These are phyloP conservation scores for Coniochaeta sp. DNA, from an alignment of 2,329 filamentous ascomycete genomes.

Conservation along the genomic window DNA sequence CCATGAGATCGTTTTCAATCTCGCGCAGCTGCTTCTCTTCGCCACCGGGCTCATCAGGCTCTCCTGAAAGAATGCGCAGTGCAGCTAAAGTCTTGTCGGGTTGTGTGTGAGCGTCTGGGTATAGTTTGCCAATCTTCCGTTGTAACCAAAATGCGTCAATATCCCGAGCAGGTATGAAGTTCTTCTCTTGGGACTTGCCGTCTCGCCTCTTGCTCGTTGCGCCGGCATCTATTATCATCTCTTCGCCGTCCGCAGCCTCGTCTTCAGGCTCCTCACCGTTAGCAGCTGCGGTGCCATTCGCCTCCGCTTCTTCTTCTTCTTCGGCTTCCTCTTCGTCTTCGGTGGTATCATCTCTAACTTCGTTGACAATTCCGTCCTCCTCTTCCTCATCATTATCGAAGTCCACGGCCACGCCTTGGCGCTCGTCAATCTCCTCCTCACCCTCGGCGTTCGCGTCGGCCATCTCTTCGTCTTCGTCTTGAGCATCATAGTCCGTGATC, in stretches of 20 bases:
- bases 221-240: conserved; percentile 75
- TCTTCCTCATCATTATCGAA: conserved; percentile 90
- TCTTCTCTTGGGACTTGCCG: conserved; percentile 44
- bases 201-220: conserved; percentile 38
- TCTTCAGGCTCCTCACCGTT: conserved; percentile 41
- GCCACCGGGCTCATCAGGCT: conserved; percentile 61
- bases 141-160: conserved; percentile 98
- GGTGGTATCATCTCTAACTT: conserved; percentile 81
- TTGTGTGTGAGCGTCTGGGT: conserved; percentile 86
- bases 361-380: conserved; percentile 67
- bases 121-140: conserved; percentile 80
- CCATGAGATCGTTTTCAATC: conserved; percentile 97
- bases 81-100: conserved; percentile 87
- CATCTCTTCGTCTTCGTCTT: conserved; percentile 90
- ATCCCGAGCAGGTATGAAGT: conserved; percentile 71
- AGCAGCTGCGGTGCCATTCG: conserved; percentile 44
- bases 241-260: conserved; percentile 55
- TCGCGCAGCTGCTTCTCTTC: conserved; percentile 83
- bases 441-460: conserved; percentile 58
- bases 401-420: conserved; percentile 93
- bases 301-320: conserved; percentile 49
- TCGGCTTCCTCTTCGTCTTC: conserved; percentile 69
- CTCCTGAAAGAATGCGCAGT: conserved; percentile 72
- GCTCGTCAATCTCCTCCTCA: conserved; percentile 78
- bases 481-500: conserved; percentile 95